Base-by-base conservation (phyloP, 805 yeast genomes). In the Starmerella floricola region DNA sequence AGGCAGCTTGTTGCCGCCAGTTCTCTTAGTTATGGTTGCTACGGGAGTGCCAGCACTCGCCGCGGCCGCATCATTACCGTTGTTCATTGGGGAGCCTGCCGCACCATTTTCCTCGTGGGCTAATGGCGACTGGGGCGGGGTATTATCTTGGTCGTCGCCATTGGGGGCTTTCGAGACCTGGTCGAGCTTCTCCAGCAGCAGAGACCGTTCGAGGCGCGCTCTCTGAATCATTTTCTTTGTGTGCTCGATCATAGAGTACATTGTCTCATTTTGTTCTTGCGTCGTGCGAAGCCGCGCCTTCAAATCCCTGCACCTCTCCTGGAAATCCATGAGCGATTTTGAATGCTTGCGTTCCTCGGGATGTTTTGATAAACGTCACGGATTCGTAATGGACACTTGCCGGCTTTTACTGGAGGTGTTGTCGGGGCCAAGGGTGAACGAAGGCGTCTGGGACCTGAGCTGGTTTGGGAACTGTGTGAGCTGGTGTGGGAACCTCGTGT, bases 131-230 rank as follows among this genome's bases (percentile, higher is more conserved):
- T 36, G 33, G 15, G 48, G 47, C 30, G 47, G 47, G 16, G 51
- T 34, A 20, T 21, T 27, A 23, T 47, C 48, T 38, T 35, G 34
- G 26, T 40, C 44, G 21, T 15, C 36, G 18, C 16, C 30, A 17
- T 35, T 20, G 29, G 41, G 42, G 17, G 36, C 27, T n/a, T 33
- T 30, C 18, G 50, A 19, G 19, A 38, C 36, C 19, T 36, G 46
- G 42, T 87, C 96, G 32, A 91, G 68, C 46, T 82, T 69, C 57
- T 88, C 95, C 34, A 87, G 63, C 24, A 91, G 63, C 11, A 88
- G 65, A 1, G 87, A 73, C 55, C 91, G 80, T 57, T 91, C 97
- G 34, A 86, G 69, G 44, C 94, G 73, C 35, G 84, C 66, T 49
- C 96, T 66, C 52, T 84, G 75, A 28, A 87, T 76, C 8, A 86